phyloP scores from a whole-genome alignment of 371 early-diverging fungal species.

The Mortierella sp. region DNA sequence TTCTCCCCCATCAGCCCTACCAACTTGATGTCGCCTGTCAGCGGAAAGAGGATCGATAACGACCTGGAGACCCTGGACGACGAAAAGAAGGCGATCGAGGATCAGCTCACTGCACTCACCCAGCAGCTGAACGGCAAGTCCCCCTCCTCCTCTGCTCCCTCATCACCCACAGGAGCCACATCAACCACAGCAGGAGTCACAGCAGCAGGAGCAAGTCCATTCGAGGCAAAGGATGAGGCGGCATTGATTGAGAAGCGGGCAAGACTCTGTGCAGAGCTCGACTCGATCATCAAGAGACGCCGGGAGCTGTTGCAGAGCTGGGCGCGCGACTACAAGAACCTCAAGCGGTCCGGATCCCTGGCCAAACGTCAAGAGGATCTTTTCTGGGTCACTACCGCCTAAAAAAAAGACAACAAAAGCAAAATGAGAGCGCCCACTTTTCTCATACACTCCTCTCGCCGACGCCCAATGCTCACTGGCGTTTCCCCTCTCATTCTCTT shows the following conservation, averaged over 20 bases:
- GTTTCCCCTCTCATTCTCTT: background rate
- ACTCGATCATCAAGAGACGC: constrained; percentile 41
- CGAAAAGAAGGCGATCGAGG: constrained; percentile 51
- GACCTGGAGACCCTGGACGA: constrained; percentile 43
- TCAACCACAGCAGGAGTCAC: background rate
- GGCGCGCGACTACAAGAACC: constrained; percentile 54
- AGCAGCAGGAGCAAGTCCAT: constrained; percentile 8
- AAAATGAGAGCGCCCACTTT: constrained; percentile 7
- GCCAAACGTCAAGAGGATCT: constrained; percentile 46
- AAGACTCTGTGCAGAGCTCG: constrained; percentile 32
- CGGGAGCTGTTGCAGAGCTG: constrained; percentile 53
- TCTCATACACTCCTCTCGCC: background rate
- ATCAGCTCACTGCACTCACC: constrained; percentile 37
- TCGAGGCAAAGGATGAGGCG: constrained; percentile 15
- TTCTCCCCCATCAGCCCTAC: background rate
- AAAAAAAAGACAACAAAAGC: constrained; percentile 9
- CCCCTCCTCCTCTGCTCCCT: constrained; percentile 17
- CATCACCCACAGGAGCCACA: constrained; percentile 10
- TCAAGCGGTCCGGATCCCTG: constrained; percentile 56
- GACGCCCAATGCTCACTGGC: constrained; percentile 16
- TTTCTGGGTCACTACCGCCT: constrained; percentile 54
- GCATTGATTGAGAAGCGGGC: constrained; percentile 32
- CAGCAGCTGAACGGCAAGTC: constrained; percentile 29
- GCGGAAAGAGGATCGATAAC: constrained; percentile 52
- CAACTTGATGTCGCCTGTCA: constrained; percentile 35